phyloP scores from a whole-genome alignment of 2,329 filamentous ascomycete species.

The Cucurbitaria berberidis region DNA sequence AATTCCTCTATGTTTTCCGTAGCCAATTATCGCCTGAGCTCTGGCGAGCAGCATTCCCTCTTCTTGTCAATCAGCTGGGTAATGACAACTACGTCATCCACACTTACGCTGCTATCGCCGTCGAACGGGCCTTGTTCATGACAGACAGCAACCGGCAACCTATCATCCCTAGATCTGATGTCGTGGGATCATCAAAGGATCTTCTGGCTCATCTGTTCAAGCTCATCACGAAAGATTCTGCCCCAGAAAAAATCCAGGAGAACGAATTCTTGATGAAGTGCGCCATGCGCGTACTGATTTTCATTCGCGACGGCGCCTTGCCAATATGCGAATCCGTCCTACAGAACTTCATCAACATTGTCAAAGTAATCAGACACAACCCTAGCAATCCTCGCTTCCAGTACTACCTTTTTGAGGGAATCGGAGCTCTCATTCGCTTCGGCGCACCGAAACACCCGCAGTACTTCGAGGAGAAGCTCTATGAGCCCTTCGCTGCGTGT shows the following conservation, averaged over 20 bases:
- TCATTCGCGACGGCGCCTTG: conserved; percentile 82
- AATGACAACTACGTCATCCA: conserved; percentile 96
- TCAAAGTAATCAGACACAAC: conserved; percentile 89
- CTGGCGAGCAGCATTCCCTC: conserved; percentile 87
- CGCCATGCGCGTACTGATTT: conserved; percentile 95
- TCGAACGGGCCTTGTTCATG: conserved; percentile 90
- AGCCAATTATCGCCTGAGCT: conserved; percentile 91
- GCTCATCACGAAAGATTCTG: conserved; percentile 82
- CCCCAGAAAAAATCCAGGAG: conserved; percentile 93
- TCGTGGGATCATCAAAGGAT: conserved; percentile 82
- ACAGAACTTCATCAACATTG: conserved; percentile 84
- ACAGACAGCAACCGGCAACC: conserved; percentile 76
- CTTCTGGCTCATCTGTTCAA: conserved; percentile 89
- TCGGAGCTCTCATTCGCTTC: conserved; percentile 86
- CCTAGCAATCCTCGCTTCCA: conserved; percentile 98
- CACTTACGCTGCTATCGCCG: conserved; percentile 93
- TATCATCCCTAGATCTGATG: conserved; percentile 79
- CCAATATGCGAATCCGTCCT: conserved; percentile 79
- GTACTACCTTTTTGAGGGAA: conserved; percentile 96
- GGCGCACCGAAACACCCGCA: conserved; percentile 71
- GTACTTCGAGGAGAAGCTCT: conserved; percentile 80
- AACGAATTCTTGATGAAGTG: conserved; percentile 99
- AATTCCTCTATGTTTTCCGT: conserved; percentile 95
- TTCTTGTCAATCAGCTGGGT: conserved; percentile 88
- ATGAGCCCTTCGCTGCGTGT: conserved; percentile 80